Base-by-base conservation (phyloP, 108 stramenopile species). In the Stephanodiscus triporus region DNA sequence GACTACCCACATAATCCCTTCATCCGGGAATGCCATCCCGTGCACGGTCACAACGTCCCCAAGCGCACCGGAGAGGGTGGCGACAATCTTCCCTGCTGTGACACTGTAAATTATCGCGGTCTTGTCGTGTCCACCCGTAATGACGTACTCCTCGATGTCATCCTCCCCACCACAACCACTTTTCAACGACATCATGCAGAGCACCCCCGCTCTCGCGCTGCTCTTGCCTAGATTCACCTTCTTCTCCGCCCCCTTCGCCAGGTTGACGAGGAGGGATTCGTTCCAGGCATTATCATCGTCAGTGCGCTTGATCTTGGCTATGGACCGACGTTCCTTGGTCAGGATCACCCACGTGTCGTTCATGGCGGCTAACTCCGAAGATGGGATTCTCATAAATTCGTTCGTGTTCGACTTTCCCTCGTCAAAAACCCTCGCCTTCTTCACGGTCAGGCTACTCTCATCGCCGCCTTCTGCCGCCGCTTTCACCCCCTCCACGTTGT, bases 91-190 rank as follows among this genome's bases (percentile, higher is more conserved):
- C 34, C 87, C 78, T 24, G 67, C 72, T 9, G 23, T 58, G 9
- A 74, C 40, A 75, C 90, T 76, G 51, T 91, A 95, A 22, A 93
- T 77, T 14, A 88, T 57, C 6, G 91, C 68, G 69, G 87, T 87
- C 68, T 87, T 88, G 63, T 95, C 94, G 11, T 73, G 82, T 38
- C 91, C 93, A 56, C 84, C 87, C 17, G 89, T 91, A 26, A 83
- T 85, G 50, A 92, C 62, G 13, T 74, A 63, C 17, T 70, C 61
- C 20, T 70, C 61, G 11, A 54, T 49, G 4, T 16, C 66, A 23
- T 6, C 42, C 50, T 37, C 69, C 20, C 45, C 47, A 19, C 27
- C 38, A 29, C 13, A 40, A 6, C 32, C 20, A 22, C 32, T 37
- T 27, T 74, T 64, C 70, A 84, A 72, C 42, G 42, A 19, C 29